Evolutionary conservation across 2,329 filamentous ascomycete species (phyloP), one percentile per base, ranked within the genome.

Genomic region (Sphaerulina populicola): DNA sequence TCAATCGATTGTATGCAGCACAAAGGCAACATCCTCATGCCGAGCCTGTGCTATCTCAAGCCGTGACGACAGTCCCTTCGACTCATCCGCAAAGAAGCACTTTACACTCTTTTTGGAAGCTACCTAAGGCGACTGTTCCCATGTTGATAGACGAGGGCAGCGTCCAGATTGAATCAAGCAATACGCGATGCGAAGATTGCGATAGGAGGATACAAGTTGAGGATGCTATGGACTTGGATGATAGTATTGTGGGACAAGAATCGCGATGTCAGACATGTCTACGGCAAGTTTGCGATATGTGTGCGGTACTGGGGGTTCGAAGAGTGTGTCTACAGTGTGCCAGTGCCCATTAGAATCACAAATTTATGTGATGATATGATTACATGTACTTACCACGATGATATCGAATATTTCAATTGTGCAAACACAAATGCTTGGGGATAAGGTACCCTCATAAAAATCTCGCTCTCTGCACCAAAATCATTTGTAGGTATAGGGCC

Each of bases 21-120:
- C 73, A 76, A 49, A 58, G 41, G 3, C 62, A 66, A 23, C 62
- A 63, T 14, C 62, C 48, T 10, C 57, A 63, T 12, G 52, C 52
- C 8, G 45, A 52, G 37, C 56, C 59, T 11, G 58, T 67, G 3
- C 55, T 53, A 1, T 64, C 65, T 1, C 59, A 64, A 9, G 60
- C 51, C 12, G 58, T 41, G 4, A 31, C 38, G 41, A 12, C 57
- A 58, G 44, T 54, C 50, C 31, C 56, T 31, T 30, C 56, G 29
- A 57, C 62, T 15, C 39, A 36, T 8, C 41, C 47, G n/a, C 72
- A 74, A 52, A 69, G 68, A 50, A 74, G 69, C 9, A 75, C 72
- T 2, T 61, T 76, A 1, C 73, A 76, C 52, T 64, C 68, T 2
- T 75, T 76, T 60, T 76, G 73, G 73, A 67, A 66, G 9, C 64